Evolutionary conservation across 768 basidiomycete species (phyloP).

Genomic region (Suillus spraguei): DNA sequence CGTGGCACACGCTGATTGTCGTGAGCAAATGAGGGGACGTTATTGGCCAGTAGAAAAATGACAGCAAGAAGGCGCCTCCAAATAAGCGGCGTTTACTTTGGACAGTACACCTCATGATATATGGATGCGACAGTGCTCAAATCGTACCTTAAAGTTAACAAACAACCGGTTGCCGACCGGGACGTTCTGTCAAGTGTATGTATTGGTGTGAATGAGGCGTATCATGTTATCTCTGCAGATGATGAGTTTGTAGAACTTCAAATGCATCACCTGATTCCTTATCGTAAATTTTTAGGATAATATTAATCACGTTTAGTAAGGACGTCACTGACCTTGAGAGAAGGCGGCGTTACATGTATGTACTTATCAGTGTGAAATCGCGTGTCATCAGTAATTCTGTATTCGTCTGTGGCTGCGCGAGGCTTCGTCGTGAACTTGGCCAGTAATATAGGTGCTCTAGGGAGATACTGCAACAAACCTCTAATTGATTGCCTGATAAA

Average conservation of each 20-base stretch:
- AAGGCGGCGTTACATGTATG: background rate
- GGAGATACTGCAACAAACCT: background rate
- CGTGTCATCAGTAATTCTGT: background rate
- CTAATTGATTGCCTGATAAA: background rate
- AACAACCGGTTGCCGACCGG: background rate
- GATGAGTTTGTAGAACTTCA: background rate
- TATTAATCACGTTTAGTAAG: background rate
- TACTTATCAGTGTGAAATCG: background rate
- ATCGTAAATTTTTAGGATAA: background rate
- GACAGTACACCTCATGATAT: no score
- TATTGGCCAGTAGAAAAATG: background rate
- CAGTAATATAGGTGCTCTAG: background rate
- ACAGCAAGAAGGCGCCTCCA: background rate
- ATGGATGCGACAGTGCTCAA: no score
- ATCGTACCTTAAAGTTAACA: no score
- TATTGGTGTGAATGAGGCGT: background rate
- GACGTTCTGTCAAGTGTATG: background rate
- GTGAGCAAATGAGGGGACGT: background rate
- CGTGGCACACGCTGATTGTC: background rate
- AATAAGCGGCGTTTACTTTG: background rate
- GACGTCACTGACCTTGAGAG: background rate
- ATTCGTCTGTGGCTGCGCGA: background rate
- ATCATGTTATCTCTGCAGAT: background rate
- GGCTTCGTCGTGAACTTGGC: background rate
- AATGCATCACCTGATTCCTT: slow-evolving; percentile 2